phyloP scores from a whole-genome alignment of 2,329 filamentous ascomycete genomes.

The Hypoxylon sp. region DNA sequence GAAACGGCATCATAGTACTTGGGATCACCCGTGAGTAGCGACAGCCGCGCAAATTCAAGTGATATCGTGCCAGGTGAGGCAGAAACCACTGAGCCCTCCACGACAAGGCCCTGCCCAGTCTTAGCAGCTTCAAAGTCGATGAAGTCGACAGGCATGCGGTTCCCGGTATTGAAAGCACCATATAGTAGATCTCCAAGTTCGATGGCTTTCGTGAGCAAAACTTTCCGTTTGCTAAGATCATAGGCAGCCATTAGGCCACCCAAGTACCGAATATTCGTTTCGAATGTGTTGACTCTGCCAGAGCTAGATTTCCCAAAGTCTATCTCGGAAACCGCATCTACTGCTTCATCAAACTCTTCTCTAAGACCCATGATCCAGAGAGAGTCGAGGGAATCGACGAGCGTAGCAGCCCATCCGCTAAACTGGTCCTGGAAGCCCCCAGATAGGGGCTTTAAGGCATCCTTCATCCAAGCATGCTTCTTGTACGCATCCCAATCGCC shows the following conservation, averaged over 20 bases:
- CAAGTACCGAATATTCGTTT: constrained; percentile 63
- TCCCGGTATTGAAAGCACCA: constrained; percentile 62
- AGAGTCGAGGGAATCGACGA: constrained; percentile 68
- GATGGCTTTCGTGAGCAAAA: constrained; percentile 60
- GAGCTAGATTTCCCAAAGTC: constrained; percentile 62
- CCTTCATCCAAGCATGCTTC: constrained; percentile 63
- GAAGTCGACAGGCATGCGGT: constrained; percentile 64
- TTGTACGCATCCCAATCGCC: constrained; percentile 63
- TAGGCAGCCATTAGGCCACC: constrained; percentile 61
- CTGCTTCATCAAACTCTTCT: constrained; percentile 64
- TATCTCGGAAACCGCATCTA: constrained; percentile 61
- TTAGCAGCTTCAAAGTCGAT: constrained; percentile 62
- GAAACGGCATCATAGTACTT: constrained; percentile 83
- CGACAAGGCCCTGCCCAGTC: constrained; percentile 53
- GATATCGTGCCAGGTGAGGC: constrained; percentile 74
- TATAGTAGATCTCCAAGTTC: constrained; percentile 65
- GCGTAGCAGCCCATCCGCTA: constrained; percentile 66
- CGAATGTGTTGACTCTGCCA: constrained; percentile 59
- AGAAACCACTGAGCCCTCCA: constrained; percentile 59
- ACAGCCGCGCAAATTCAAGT: constrained; percentile 80
- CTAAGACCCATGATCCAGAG: constrained; percentile 66
- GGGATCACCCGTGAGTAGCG: constrained; percentile 78
- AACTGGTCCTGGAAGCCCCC: constrained; percentile 62
- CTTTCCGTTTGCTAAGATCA: constrained; percentile 58
- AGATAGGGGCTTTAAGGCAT: constrained; percentile 63